Conservation (phyloP, 106 monocot genomes). For the Hemerocallis citrina region DNA sequence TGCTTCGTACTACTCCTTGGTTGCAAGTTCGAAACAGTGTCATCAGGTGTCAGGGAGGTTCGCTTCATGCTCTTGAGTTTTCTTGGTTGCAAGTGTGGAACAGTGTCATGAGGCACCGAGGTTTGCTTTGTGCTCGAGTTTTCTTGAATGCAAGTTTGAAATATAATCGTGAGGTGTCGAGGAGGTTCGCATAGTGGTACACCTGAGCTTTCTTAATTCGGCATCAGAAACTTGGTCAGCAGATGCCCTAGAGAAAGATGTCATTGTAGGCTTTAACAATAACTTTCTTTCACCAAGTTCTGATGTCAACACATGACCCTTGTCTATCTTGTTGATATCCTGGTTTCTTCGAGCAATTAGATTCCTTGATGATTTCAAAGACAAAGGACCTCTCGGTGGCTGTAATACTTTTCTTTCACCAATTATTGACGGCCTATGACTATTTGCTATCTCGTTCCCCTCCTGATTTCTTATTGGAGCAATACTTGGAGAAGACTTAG, state of each 20-base stretch:
- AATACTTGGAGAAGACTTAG: conserved; percentile 4
- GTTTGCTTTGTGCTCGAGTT: not conserved
- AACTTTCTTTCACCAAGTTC: conserved; percentile 11
- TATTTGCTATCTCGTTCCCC: conserved; percentile 4
- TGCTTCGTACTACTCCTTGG: not conserved
- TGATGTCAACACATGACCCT: not conserved
- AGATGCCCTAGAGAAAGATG: not conserved
- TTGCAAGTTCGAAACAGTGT: not conserved
- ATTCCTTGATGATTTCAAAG: not conserved
- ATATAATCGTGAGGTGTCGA: not conserved
- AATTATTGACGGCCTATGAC: not conserved
- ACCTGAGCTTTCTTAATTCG: not conserved
- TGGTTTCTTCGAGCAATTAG: not conserved
- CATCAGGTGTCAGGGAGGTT: not conserved
- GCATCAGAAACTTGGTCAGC: not conserved
- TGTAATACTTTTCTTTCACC: not conserved
- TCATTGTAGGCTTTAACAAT: conserved; percentile 4
- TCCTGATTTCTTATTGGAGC: conserved; percentile 13
- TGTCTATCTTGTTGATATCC: not conserved
- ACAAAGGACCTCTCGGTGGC: not conserved
- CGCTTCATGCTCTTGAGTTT: conserved; percentile 14
- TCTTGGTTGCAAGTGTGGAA: not conserved
- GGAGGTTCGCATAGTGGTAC: not conserved
- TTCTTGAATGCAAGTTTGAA: not conserved
- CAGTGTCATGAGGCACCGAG: not conserved